Evolutionary conservation across 1,284 basidiomycete species (phyloP).

Genomic region (Austroboletus novae-zelandiae): DNA sequence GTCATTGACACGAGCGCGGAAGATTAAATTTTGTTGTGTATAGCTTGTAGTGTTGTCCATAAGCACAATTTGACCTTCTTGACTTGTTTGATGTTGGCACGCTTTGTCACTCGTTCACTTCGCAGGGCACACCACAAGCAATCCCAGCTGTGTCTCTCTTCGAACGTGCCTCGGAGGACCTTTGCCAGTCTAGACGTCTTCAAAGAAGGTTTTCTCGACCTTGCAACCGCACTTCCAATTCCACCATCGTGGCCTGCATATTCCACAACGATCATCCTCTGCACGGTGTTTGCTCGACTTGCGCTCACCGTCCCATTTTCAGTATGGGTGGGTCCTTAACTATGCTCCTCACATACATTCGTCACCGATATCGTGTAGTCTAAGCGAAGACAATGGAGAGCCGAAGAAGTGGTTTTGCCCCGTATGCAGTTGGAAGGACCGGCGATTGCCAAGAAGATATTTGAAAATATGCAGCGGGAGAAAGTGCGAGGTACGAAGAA

Average conservation of each 20-base stretch:
- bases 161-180: slow-evolving; percentile 24
- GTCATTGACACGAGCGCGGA: slow-evolving; percentile 37
- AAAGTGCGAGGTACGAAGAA: slow-evolving; percentile 55
- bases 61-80: not conserved
- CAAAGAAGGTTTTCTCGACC: slow-evolving; percentile 54
- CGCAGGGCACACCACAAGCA: slow-evolving; percentile 2
- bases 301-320: slow-evolving; percentile 71
- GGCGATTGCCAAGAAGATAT: slow-evolving; percentile 48
- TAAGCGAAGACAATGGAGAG: slow-evolving; percentile 58
- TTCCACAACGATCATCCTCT: slow-evolving; percentile 74
- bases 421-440: slow-evolving; percentile 56
- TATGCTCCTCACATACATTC: slow-evolving; percentile 4
- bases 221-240: slow-evolving; percentile 67
- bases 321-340: slow-evolving; percentile 64
- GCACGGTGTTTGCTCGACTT: slow-evolving; percentile 66
- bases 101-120: slow-evolving; percentile 13
- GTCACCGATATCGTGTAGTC: slow-evolving; percentile 42
- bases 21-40: slow-evolving; percentile 20
- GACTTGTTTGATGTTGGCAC: slow-evolving; percentile 22
- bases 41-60: not conserved
- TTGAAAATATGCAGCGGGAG: slow-evolving; percentile 58
- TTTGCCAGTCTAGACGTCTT: slow-evolving; percentile 40
- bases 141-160: not conserved
- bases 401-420: slow-evolving; percentile 70
- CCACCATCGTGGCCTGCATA: slow-evolving; percentile 67